Conservation (phyloP, 306 rosid species). For the peach (Prunus persica) region Prunus_persica_NCBIv2 NC_034015.1:20420001-20420500, state of each 20-base stretch:
- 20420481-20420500: background rate
- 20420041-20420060: constrained; percentile 98
- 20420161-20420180: constrained; percentile 49
- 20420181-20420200: constrained; percentile 43
- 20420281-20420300: background rate
- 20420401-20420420: constrained; percentile 46
- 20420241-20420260: constrained; percentile 24
- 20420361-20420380: constrained; percentile 23
- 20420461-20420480: constrained; percentile 13
- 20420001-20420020: constrained; percentile 98
- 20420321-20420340: constrained; percentile 34
- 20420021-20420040: constrained; percentile 97
- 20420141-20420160: constrained; percentile 46
- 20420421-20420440: constrained; percentile 32
- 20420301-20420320: background rate
- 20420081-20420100: constrained; percentile 80
- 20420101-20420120: constrained; percentile 86
- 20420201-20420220: constrained; percentile 12
- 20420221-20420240: constrained; percentile 17
- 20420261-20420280: constrained; percentile 85
- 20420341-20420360: constrained; percentile 25
- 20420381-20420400: constrained; percentile 35
- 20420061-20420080: constrained; percentile 94
- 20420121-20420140: constrained; percentile 51
- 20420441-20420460: constrained; percentile 35